Conservation (phyloP, 2,329 filamentous ascomycete genomes). For the Xenoacremonium recifei region DNA sequence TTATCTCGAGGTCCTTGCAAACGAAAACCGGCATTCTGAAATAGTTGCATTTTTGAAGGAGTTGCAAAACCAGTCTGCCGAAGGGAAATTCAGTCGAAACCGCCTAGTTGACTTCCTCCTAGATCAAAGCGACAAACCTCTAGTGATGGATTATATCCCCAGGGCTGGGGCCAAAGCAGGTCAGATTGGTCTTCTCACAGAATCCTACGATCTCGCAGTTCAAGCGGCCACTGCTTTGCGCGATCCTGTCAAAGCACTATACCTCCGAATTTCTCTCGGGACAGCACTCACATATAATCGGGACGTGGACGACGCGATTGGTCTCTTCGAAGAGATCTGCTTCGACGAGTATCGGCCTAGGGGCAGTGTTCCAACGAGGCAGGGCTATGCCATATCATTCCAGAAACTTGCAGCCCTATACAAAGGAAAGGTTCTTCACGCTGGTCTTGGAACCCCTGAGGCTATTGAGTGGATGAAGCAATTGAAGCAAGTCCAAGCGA, state of each 20-base stretch:
- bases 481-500: constrained; percentile 34
- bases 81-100: constrained; percentile 21
- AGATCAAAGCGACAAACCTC: constrained; percentile 30
- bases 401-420: constrained; percentile 38
- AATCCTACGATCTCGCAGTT: constrained; percentile 31
- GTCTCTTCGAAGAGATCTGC: constrained; percentile 35
- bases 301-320: constrained; percentile 33
- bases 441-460: constrained; percentile 23
- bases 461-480: constrained; percentile 32
- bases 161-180: constrained; percentile 36
- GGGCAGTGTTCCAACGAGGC: constrained; percentile 37
- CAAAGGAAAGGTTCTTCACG: constrained; percentile 31
- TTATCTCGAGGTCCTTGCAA: constrained; percentile 36
- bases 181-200: constrained; percentile 28
- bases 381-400: constrained; percentile 39
- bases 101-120: constrained; percentile 36
- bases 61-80: constrained; percentile 27
- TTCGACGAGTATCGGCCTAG: constrained; percentile 37
- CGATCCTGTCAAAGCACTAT: constrained; percentile 36
- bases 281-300: constrained; percentile 34
- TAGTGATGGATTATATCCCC: constrained; percentile 40
- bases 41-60: constrained; percentile 35
- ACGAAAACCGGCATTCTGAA: constrained; percentile 34
- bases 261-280: constrained; percentile 37
- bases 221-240: constrained; percentile 31